Conservation (phyloP, 768 basidiomycete species). For the Leucocoprinus leucothites region DNA sequence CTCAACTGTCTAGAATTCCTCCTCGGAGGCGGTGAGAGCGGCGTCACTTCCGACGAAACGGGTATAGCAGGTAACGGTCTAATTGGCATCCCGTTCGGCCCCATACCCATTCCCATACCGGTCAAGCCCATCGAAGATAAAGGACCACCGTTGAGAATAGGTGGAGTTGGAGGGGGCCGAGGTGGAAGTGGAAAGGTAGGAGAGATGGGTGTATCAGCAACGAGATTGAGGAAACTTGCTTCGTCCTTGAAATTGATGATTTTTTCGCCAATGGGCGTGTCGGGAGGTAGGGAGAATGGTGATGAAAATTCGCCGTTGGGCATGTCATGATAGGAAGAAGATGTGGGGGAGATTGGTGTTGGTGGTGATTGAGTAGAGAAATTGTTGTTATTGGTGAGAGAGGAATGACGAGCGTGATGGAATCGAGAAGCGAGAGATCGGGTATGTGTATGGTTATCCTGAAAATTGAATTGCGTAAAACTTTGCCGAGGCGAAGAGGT, state of each 20-base stretch:
- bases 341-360: slow-evolving; percentile 9
- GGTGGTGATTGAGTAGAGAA: slow-evolving; percentile 10
- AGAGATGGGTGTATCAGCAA: slow-evolving; percentile 36
- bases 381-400: slow-evolving; percentile 12
- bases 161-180: slow-evolving; percentile 5
- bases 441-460: slow-evolving; percentile 6
- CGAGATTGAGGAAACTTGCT: slow-evolving; percentile 58
- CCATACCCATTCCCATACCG: not conserved
- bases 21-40: slow-evolving; percentile 65
- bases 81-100: not conserved
- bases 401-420: not conserved
- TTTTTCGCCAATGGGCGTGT: slow-evolving; percentile 64
- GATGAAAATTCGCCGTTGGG: not conserved
- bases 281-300: slow-evolving; percentile 27
- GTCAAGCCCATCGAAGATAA: not conserved
- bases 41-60: slow-evolving; percentile 25
- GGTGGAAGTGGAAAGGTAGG: slow-evolving; percentile 32
- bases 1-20: slow-evolving; percentile 50
- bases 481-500: slow-evolving; percentile 16
- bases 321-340: slow-evolving; percentile 12
- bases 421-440: not conserved
- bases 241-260: slow-evolving; percentile 53
- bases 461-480: slow-evolving; percentile 11
- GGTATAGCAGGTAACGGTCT: slow-evolving; percentile 14
- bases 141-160: slow-evolving; percentile 15